Conservation (phyloP, 2,329 filamentous ascomycete species). For the Coniella vitis region DNA sequence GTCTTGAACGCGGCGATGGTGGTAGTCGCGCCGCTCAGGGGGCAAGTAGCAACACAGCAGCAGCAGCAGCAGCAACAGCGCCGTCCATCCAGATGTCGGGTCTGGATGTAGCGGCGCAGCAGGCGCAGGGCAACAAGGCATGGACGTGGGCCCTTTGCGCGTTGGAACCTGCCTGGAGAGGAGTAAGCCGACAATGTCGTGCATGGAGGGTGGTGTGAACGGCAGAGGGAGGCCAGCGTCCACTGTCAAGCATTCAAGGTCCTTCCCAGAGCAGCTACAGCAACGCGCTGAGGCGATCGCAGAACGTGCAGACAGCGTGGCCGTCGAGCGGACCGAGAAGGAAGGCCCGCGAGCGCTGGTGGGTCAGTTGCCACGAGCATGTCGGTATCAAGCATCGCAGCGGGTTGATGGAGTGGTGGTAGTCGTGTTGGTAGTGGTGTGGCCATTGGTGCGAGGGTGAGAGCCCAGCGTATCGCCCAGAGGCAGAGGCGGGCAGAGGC, state of each 20-base stretch:
- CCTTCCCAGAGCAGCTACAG: conserved; percentile 2
- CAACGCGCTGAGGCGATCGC: background rate
- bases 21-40: no score
- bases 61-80: no score
- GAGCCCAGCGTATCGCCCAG: background rate
- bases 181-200: conserved; percentile 8
- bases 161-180: conserved; percentile 4
- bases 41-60: no score
- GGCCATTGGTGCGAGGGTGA: background rate
- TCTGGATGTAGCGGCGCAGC: conserved; percentile 3
- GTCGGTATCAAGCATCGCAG: background rate
- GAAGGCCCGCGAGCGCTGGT: background rate
- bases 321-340: background rate
- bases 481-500: no score
- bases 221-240: conserved; percentile 1
- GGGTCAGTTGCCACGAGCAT: background rate
- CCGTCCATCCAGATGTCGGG: background rate
- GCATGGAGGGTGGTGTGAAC: conserved; percentile 4
- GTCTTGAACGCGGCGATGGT: no score
- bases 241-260: background rate
- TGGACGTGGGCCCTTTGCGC: conserved; percentile 1
- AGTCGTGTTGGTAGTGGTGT: background rate
- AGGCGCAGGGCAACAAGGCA: conserved; percentile 2
- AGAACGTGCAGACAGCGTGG: background rate
- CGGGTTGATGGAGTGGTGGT: no score